phyloP scores from a whole-genome alignment of 2,329 filamentous ascomycete species.

The Tolypocladium nubicola region DNA sequence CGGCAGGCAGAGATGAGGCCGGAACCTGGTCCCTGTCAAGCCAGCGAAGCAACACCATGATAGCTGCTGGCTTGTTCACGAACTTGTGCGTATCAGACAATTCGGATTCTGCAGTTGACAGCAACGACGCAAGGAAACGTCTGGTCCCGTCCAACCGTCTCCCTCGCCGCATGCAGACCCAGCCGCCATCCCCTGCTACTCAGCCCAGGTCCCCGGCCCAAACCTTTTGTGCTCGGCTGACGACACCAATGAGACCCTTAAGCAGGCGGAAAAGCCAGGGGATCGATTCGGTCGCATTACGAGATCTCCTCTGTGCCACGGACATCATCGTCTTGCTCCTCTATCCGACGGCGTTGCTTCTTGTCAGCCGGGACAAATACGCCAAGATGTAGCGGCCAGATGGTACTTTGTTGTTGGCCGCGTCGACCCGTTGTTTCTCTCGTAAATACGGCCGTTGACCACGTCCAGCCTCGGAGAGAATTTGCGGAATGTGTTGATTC shows the following conservation, averaged over 20 bases:
- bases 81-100: no score
- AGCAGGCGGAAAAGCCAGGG: background rate
- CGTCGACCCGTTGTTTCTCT: background rate
- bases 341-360: no score
- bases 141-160: background rate
- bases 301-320: no score
- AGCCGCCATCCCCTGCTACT: no score
- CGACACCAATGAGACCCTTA: background rate
- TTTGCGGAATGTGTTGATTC: background rate
- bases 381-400: background rate
- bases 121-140: background rate
- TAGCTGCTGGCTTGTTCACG: no score
- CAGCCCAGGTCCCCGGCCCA: no score
- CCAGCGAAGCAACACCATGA: no score
- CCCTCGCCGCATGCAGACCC: background rate
- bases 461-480: background rate
- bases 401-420: background rate
- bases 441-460: background rate
- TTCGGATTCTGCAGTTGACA: no score
- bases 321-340: no score
- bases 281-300: background rate
- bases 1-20: no score
- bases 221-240: background rate
- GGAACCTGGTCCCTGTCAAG: no score
- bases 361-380: no score